Percentiles rank a stretch among this genome's conserved stretches.
phyloP scores from a whole-genome alignment of 441 rosid species.

The Aleurites moluccanus region DNA sequence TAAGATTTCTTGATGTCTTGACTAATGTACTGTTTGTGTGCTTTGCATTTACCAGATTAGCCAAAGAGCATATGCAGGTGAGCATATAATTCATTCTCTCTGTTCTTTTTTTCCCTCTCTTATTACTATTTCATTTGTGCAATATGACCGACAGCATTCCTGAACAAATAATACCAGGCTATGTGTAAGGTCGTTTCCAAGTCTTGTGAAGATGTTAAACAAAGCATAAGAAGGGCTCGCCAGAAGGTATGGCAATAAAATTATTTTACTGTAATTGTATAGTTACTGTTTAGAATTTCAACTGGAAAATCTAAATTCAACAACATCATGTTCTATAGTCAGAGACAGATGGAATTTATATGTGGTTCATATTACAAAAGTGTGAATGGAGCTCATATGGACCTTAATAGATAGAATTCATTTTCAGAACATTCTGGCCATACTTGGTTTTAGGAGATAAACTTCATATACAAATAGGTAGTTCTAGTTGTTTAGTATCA shows the following conservation, averaged over 20 bases:
- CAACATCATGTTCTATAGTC: not conserved
- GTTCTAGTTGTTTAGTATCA: no score
- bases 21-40: constrained; percentile 19
- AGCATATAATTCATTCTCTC: constrained; percentile 20
- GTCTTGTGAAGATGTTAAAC: constrained; percentile 87
- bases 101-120: not conserved
- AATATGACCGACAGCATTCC: constrained; percentile 6
- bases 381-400: not conserved
- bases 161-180: constrained; percentile 47
- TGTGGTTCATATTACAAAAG: not conserved
- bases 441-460: not conserved
- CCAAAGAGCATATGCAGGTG: constrained; percentile 91
- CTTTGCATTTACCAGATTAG: constrained; percentile 53
- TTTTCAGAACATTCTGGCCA: not conserved
- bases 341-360: not conserved
- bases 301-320: not conserved
- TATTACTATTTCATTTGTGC: not conserved
- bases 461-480: not conserved
- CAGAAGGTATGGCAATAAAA: constrained; percentile 56
- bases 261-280: not conserved
- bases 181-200: constrained; percentile 82
- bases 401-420: not conserved
- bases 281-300: not conserved
- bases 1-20: constrained; percentile 11
- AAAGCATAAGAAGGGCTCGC: constrained; percentile 87